phyloP scores from a whole-genome alignment of 1,284 basidiomycete species.

The Takashimella tepidaria region DNA sequence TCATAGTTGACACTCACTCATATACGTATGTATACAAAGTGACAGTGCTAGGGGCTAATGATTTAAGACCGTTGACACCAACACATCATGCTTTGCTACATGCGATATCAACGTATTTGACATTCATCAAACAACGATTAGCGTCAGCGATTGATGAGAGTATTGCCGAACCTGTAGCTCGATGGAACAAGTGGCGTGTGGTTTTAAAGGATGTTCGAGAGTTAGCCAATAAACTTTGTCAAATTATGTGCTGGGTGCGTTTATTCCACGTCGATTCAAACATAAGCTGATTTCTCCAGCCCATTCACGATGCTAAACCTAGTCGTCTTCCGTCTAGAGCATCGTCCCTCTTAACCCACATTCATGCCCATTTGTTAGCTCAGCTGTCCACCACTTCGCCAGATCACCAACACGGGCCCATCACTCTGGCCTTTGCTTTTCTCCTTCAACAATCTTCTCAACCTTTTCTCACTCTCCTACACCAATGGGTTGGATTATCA shows the following conservation, averaged over 20 bases:
- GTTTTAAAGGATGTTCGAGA: conserved; percentile 21
- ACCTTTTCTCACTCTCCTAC: conserved; percentile 32
- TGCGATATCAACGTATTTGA: conserved; percentile 33
- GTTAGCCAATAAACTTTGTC: conserved; percentile 21
- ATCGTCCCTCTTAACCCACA: conserved; percentile 30
- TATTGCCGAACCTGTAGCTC: conserved; percentile 1
- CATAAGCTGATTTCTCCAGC: conserved; percentile 10
- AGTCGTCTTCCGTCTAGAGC: conserved; percentile 27
- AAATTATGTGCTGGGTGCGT: conserved; percentile 35
- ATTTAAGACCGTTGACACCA: conserved; percentile 30
- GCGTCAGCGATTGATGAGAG: conserved; percentile 15
- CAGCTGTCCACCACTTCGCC: conserved; percentile 19
- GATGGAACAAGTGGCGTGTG: conserved; percentile 26
- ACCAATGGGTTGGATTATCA: conserved; percentile 38
- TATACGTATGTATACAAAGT: conserved; percentile 24
- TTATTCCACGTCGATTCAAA: background rate
- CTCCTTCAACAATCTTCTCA: conserved; percentile 27
- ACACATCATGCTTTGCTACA: conserved; percentile 43
- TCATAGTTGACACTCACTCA: conserved; percentile 32
- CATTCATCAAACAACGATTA: conserved; percentile 32
- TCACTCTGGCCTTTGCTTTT: conserved; percentile 29
- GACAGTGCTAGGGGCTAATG: conserved; percentile 1
- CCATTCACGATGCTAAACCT: conserved; percentile 17
- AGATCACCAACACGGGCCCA: conserved; percentile 6
- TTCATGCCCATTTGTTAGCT: conserved; percentile 34